Conservation (phyloP, 225 moss, liverwort and hornwort genomes). For the Rhytidiadelphus loreus region DNA sequence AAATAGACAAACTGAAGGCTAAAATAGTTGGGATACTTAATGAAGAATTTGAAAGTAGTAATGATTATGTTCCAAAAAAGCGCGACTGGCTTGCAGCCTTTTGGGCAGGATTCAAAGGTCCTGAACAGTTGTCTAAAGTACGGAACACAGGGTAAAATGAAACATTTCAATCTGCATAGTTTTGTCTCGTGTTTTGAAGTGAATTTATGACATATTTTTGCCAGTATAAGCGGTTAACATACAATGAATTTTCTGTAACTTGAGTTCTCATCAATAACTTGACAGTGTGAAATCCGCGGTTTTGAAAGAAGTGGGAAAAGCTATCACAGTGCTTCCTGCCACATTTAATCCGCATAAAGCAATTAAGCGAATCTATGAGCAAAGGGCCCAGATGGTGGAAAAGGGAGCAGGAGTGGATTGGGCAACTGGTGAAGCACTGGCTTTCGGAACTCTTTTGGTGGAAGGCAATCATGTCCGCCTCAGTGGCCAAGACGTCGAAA, state of each 20-base stretch:
- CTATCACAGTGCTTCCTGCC: constrained; percentile 56
- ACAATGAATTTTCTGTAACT: background rate
- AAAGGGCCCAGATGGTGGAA: constrained; percentile 65
- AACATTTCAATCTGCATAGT: background rate
- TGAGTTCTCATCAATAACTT: background rate
- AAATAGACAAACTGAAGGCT: constrained; percentile 54
- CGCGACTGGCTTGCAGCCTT: constrained; percentile 85
- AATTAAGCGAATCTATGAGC: constrained; percentile 75
- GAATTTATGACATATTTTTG: background rate
- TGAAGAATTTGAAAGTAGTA: constrained; percentile 75
- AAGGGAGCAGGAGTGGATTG: constrained; percentile 73
- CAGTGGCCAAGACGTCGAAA: constrained; percentile 96
- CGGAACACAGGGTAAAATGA: constrained; percentile 66
- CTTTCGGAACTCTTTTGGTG: constrained; percentile 76
- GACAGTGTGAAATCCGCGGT: constrained; percentile 71
- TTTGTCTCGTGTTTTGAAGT: background rate
- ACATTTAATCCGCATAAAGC: constrained; percentile 64
- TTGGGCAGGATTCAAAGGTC: constrained; percentile 89
- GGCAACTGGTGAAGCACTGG: constrained; percentile 88
- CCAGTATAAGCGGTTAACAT: background rate
- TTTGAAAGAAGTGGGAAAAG: constrained; percentile 49
- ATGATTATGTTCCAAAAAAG: constrained; percentile 65
- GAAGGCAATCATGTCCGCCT: constrained; percentile 92
- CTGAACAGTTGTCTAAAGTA: constrained; percentile 74
- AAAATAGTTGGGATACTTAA: constrained; percentile 56